Conservation (phyloP, 225 moss, liverwort and hornwort species). For the Antitrichia curtipendula region DNA sequence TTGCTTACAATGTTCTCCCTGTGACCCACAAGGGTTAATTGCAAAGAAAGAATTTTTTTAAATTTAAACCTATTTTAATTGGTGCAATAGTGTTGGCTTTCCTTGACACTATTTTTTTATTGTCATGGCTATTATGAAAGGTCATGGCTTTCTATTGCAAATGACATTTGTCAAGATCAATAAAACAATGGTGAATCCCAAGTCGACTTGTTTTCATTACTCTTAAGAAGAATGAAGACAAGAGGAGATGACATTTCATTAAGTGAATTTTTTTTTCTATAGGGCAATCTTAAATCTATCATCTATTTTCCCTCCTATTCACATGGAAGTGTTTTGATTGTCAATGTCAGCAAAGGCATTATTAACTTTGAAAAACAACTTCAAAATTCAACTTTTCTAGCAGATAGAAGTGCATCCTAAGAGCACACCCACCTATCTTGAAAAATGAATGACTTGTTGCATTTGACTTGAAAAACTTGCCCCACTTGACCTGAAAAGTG, state of each 20-base stretch:
- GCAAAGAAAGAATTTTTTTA: too few species aligned
- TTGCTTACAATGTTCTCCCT: too few species aligned
- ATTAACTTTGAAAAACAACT: accelerated
- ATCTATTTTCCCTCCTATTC: background rate
- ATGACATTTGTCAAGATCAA: background rate
- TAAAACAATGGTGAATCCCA: background rate
- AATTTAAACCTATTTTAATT: too few species aligned
- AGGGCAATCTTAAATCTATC: background rate
- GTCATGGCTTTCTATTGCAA: background rate
- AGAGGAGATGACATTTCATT: background rate
- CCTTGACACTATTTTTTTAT: too few species aligned
- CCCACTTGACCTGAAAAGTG: accelerated
- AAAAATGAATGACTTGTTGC: too few species aligned
- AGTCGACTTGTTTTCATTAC: background rate
- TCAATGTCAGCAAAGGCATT: background rate
- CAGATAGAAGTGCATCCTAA: accelerated
- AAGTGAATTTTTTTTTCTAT: background rate
- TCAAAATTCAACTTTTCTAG: accelerated
- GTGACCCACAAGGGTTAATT: too few species aligned
- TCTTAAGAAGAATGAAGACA: background rate
- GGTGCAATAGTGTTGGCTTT: too few species aligned
- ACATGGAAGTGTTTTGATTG: background rate
- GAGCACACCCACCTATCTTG: background rate
- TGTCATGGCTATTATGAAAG: too few species aligned
- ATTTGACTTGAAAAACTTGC: too few species aligned